Conservation (phyloP, 331 rosid species). For the Quercus tomentella region DNA sequence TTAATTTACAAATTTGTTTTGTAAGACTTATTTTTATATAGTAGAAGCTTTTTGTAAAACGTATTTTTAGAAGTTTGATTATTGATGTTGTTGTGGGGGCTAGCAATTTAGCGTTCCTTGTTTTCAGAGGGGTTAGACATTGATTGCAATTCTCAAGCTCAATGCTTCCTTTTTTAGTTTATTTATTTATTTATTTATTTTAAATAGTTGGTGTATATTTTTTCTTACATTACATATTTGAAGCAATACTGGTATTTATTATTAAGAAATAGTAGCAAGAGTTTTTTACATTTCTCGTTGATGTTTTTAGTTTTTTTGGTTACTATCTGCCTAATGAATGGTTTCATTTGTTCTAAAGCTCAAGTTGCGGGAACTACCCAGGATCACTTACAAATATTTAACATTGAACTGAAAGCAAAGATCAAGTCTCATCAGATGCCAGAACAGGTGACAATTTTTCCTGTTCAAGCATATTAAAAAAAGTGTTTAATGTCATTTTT, state of each 20-base stretch:
- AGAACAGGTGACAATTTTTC: constrained; percentile 50
- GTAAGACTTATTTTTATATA: no score
- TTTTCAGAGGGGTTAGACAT: no score
- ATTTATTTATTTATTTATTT: no score
- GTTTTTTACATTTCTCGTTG: background rate
- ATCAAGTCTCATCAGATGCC: constrained; percentile 76
- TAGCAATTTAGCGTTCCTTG: no score
- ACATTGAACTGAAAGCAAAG: constrained; percentile 62
- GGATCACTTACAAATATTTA: constrained; percentile 79
- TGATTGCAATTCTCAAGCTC: no score
- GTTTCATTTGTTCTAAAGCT: constrained; percentile 36
- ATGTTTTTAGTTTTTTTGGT: background rate
- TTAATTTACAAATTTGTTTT: no score
- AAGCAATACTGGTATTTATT: background rate
- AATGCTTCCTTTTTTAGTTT: no score
- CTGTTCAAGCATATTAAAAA: background rate
- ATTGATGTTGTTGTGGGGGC: no score
- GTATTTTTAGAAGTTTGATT: no score
- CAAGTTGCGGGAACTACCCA: constrained; percentile 74
- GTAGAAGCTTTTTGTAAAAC: no score
- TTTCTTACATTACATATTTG: no score
- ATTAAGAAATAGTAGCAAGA: background rate
- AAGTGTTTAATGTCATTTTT: background rate
- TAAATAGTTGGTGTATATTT: no score
- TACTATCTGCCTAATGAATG: background rate